These are phyloP conservation scores for Gossypium bickii DNA, from an alignment of 345 rosid genomes.

Conservation along the genomic window DNA sequence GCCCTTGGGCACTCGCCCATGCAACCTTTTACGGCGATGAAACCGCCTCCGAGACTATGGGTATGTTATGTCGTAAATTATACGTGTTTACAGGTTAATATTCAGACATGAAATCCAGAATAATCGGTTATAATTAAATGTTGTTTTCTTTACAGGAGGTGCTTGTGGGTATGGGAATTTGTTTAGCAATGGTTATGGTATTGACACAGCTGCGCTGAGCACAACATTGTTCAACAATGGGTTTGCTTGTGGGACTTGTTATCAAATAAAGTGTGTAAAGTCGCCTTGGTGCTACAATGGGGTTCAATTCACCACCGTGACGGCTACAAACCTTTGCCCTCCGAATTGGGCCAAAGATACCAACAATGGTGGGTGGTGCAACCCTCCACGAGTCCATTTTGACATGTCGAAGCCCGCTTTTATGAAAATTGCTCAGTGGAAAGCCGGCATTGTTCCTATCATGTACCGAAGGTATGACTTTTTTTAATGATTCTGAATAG, in stretches of 20 bases:
- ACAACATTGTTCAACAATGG: conserved; percentile 65
- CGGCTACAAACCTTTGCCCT: conserved; percentile 82
- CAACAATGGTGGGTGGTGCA: conserved; percentile 83
- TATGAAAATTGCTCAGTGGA: conserved; percentile 76
- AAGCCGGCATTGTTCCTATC: conserved; percentile 77
- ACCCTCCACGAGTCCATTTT: conserved; percentile 78
- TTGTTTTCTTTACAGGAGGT: conserved; percentile 39
- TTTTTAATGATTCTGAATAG: too few relatives aligned
- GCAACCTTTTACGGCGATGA: conserved; percentile 76
- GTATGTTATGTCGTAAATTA: conserved; percentile 22
- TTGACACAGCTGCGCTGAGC: conserved; percentile 70
- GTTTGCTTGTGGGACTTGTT: conserved; percentile 70
- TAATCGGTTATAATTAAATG: not conserved
- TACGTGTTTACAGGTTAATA: too few relatives aligned
- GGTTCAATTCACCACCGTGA: conserved; percentile 44
- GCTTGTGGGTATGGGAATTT: conserved; percentile 88
- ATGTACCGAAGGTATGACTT: conserved; percentile 28
- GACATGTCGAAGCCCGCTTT: conserved; percentile 91
- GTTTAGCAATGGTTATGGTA: conserved; percentile 56
- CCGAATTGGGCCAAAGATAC: conserved; percentile 63
- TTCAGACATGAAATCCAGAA: not conserved
- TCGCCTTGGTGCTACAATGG: conserved; percentile 46
- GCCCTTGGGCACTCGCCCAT: conserved; percentile 44
- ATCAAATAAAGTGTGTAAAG: conserved; percentile 51
- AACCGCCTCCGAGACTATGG: conserved; percentile 58